phyloP scores from a whole-genome alignment of 2,329 filamentous ascomycete species.

The Aphanoascus verrucosus region DNA sequence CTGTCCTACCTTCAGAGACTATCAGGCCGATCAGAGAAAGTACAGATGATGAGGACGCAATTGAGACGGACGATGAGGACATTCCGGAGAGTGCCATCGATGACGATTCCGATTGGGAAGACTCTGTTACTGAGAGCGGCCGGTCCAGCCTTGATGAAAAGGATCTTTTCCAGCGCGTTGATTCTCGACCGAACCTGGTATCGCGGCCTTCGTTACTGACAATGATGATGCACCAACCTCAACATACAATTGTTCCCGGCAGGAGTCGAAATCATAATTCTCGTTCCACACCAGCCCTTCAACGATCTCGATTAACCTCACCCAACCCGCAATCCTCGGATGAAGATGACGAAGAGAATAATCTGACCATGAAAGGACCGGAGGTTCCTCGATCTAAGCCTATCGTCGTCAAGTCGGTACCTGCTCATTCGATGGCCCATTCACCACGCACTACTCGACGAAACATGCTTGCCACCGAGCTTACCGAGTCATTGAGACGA shows the following conservation, averaged over 20 bases:
- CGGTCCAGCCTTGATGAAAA: conserved; percentile 73
- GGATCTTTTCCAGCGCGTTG: conserved; percentile 77
- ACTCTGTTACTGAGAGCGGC: conserved; percentile 67
- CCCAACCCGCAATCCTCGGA: conserved; percentile 55
- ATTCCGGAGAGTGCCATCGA: conserved; percentile 76
- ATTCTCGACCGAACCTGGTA: conserved; percentile 73
- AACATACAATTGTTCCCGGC: conserved; percentile 56
- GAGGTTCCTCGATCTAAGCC: conserved; percentile 66
- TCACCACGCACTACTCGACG: conserved; percentile 85
- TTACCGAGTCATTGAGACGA: conserved; percentile 83
- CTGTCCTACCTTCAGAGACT: conserved; percentile 50
- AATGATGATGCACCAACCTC: conserved; percentile 71
- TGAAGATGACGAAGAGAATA: conserved; percentile 49
- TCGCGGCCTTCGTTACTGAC: conserved; percentile 84
- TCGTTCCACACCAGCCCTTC: conserved; percentile 35
- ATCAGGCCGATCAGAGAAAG: conserved; percentile 52
- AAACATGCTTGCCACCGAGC: conserved; percentile 90
- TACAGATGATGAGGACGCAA: conserved; percentile 47
- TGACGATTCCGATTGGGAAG: conserved; percentile 49
- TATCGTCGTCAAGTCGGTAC: conserved; percentile 63
- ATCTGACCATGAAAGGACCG: conserved; percentile 50
- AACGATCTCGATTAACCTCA: conserved; percentile 48
- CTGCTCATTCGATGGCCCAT: conserved; percentile 60
- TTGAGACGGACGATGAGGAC: conserved; percentile 50
- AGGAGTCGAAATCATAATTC: conserved; percentile 17